phyloP scores from a whole-genome alignment of 441 rosid genomes.

The Viola pubescens region DNA sequence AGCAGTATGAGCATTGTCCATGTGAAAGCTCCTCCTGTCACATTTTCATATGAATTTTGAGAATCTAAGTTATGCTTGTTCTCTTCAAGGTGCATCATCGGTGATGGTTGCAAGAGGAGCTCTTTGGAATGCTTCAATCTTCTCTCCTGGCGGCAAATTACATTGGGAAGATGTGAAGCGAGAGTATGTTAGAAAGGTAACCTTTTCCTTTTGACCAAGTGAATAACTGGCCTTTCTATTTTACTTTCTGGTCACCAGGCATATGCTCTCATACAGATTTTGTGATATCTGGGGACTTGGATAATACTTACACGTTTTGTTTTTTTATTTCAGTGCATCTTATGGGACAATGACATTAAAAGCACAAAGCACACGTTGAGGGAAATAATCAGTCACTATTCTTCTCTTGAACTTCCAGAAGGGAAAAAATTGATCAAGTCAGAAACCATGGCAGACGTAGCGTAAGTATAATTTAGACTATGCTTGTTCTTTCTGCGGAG shows the following conservation, averaged over 20 bases:
- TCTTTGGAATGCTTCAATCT: constrained; percentile 86
- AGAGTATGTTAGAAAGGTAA: constrained; percentile 68
- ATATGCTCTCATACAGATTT: constrained; percentile 3
- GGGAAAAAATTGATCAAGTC: constrained; percentile 72
- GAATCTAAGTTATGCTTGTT: constrained; percentile 7
- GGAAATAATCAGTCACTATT: constrained; percentile 74
- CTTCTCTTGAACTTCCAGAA: constrained; percentile 70
- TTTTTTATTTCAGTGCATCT: constrained; percentile 50
- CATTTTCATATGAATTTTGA: background rate
- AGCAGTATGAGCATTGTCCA: no score
- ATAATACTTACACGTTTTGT: constrained; percentile 12
- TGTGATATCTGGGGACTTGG: background rate
- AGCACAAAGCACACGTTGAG: constrained; percentile 77
- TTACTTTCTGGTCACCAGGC: constrained; percentile 6
- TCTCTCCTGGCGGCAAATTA: constrained; percentile 57
- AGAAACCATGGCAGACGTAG: constrained; percentile 55
- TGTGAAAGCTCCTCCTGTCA: no score
- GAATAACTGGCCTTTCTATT: background rate
- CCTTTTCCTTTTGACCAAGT: constrained; percentile 6
- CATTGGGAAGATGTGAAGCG: constrained; percentile 69
- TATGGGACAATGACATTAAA: constrained; percentile 82
- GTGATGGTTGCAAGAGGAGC: constrained; percentile 96
- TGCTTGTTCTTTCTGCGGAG: constrained; percentile 28
- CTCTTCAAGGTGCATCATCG: constrained; percentile 62
- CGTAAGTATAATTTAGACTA: constrained; percentile 34